phyloP scores from a whole-genome alignment of 2,329 filamentous ascomycete genomes.

The Penicillium sp. region DNA sequence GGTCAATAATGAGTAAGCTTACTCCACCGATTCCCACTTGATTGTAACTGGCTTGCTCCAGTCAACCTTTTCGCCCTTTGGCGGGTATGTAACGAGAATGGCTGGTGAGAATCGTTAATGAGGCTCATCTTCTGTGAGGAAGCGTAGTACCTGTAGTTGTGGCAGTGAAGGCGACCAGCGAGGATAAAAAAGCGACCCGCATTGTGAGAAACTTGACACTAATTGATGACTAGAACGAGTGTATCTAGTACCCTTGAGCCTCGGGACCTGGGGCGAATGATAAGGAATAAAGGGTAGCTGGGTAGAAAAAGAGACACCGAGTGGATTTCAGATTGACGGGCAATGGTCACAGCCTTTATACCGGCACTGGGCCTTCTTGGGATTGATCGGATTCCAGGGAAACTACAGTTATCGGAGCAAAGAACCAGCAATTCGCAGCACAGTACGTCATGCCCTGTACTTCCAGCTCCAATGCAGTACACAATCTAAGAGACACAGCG shows the following conservation, averaged over 20 bases:
- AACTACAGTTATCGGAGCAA: conserved; percentile 25
- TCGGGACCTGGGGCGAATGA: background rate
- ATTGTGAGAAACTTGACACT: conserved; percentile 30
- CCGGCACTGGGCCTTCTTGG: background rate
- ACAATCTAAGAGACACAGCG: conserved; percentile 4
- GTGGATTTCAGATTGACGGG: conserved; percentile 1
- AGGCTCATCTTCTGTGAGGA: background rate
- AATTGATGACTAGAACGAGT: background rate
- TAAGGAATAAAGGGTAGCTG: background rate
- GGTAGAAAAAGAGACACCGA: conserved; percentile 16
- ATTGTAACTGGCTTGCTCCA: conserved; percentile 46
- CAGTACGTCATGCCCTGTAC: conserved; percentile 26
- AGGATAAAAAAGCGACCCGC: conserved; percentile 34
- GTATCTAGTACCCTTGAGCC: background rate
- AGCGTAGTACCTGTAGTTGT: conserved; percentile 37
- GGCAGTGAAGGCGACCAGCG: conserved; percentile 38
- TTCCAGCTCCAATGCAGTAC: conserved; percentile 25
- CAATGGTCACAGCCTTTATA: conserved; percentile 23
- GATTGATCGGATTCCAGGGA: conserved; percentile 12
- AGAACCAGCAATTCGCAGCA: conserved; percentile 19
- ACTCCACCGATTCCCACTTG: conserved; percentile 49
- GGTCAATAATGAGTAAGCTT: conserved; percentile 10
- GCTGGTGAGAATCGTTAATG: conserved; percentile 29
- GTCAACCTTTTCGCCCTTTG: conserved; percentile 42
- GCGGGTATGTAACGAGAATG: conserved; percentile 44